A percentile compares a stretch with the other conserved stretches of the same genome.
Conservation (phyloP, 1,284 basidiomycete genomes). For the Puccinia sorghi region DNA sequence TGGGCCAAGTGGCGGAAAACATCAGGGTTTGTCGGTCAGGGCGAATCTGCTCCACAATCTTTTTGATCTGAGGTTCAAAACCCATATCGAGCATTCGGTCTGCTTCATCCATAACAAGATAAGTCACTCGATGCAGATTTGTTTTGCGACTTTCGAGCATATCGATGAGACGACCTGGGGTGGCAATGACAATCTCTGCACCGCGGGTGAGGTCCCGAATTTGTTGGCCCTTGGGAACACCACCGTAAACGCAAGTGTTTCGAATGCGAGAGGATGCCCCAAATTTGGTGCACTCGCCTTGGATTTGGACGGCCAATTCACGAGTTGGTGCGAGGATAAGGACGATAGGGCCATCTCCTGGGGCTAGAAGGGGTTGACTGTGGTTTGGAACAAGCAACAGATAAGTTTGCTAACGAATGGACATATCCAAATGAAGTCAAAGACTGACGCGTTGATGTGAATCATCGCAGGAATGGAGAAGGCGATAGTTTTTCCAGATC, state of each 20-base stretch:
- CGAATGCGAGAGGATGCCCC: conserved; percentile 95
- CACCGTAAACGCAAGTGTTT: conserved; percentile 97
- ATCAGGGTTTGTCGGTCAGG: conserved; percentile 60
- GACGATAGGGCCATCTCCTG: conserved; percentile 95
- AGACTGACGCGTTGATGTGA: conserved; percentile 90
- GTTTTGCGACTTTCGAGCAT: conserved; percentile 96
- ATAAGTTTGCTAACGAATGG: not conserved
- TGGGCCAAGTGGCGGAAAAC: conserved; percentile 99
- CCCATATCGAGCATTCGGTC: conserved; percentile 65
- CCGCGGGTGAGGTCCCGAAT: conserved; percentile 96
- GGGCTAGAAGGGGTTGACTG: conserved; percentile 85
- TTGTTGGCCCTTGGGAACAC: conserved; percentile 96
- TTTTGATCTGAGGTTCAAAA: conserved; percentile 99
- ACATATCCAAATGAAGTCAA: not conserved
- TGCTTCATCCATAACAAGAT: conserved; percentile 98
- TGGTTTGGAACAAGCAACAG: conserved; percentile 31
- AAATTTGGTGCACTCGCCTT: conserved; percentile 97
- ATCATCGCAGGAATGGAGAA: conserved; percentile 98
- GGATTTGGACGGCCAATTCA: conserved; percentile 97
- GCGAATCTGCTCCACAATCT: conserved; percentile 80
- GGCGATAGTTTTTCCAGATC: conserved; percentile 95
- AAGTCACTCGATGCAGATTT: conserved; percentile 91
- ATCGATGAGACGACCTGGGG: conserved; percentile 84
- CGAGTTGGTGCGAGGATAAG: conserved; percentile 95
- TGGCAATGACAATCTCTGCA: conserved; percentile 93